Evolutionary conservation across 495 filamentous ascomycete species (phyloP), one percentile per base, ranked within the genome.

Genomic region (Trichoderma asperelloides): DNA sequence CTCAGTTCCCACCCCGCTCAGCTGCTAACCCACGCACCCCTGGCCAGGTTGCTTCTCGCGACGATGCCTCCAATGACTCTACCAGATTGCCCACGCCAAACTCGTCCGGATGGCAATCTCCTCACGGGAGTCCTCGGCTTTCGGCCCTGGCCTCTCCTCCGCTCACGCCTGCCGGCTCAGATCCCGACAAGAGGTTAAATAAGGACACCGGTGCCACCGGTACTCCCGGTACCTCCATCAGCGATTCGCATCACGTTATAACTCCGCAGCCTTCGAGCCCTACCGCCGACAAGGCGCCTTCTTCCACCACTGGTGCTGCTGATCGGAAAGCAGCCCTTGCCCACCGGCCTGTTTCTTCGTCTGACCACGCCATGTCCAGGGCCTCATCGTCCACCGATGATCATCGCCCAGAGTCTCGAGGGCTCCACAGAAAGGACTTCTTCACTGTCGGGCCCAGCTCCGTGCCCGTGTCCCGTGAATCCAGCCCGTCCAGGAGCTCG

Each of bases 141-240:
- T 82, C 88, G 63, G 82, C 87, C 62, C 87, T 93, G 81, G 88
- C 94, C 70, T 95, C 93, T 16, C 95, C 95, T 68, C 93, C 92
- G 27, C 84, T 98, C 16, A 96, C 94, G 4, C 94, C 95, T 39
- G 88, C 92, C 40, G 91, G 86, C 16, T 91, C 91, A 51, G 77
- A 74, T 15, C 70, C 69, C 7, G 74, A 74, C 55, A 77, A 80
- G 37, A 70, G 72, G 21, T 71, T 30, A 33, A 28, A 30, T 33
- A 60, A 30, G 13, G 55, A 60, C 11, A 13, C 55, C 23, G 55
- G 55, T 18, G 16, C 55, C 12, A 27, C 55, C 55, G n/a, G 55
- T 18, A 21, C 55, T 60, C 55, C 55, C 55, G n/a, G 16, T 23
- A 73, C 25, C 63, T 60, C 9, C 66, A 64, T 60, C 67, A 77